Evolutionary conservation across 2,329 filamentous ascomycete species (phyloP).

Genomic region (Cladosporium velox): DNA sequence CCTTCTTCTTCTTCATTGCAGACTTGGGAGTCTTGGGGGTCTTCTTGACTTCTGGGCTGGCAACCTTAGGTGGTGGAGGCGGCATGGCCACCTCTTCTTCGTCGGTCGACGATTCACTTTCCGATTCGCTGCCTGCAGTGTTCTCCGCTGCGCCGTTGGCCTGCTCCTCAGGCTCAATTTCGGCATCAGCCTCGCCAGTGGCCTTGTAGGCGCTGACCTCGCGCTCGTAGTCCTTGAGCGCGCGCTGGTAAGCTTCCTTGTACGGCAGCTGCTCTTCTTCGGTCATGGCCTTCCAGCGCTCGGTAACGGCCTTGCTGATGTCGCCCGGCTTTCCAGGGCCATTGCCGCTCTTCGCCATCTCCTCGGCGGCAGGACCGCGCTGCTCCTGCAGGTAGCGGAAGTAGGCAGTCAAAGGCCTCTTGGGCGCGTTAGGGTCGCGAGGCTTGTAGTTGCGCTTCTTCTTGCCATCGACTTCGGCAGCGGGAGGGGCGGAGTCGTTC

Average conservation of each 20-base stretch:
- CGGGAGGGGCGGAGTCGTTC: conserved; percentile 21
- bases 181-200: conserved; percentile 40
- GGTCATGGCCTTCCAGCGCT: conserved; percentile 79
- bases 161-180: conserved; percentile 40
- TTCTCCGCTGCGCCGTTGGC: conserved; percentile 37
- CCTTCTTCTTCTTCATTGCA: conserved; percentile 32
- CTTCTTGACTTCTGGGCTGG: conserved; percentile 30
- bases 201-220: conserved; percentile 60
- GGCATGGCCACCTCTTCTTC: conserved; percentile 39
- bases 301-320: conserved; percentile 83
- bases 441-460: conserved; percentile 50
- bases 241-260: conserved; percentile 59
- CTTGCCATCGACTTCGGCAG: conserved; percentile 24
- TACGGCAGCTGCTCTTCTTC: conserved; percentile 71
- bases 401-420: conserved; percentile 90
- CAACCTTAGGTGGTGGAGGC: conserved; percentile 34
- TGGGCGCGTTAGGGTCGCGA: conserved; percentile 86
- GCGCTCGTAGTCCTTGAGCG: conserved; percentile 58
- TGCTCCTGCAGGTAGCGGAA: conserved; percentile 93
- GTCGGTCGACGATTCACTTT: conserved; percentile 20
- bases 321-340: conserved; percentile 73
- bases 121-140: conserved; percentile 25
- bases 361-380: conserved; percentile 72
- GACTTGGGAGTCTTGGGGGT: conserved; percentile 39
- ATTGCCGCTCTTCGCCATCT: conserved; percentile 65